Evolutionary conservation across 345 rosid species (phyloP), one percentile per base, ranked within the genome.

Genomic region (Citropsis articulata): DNA sequence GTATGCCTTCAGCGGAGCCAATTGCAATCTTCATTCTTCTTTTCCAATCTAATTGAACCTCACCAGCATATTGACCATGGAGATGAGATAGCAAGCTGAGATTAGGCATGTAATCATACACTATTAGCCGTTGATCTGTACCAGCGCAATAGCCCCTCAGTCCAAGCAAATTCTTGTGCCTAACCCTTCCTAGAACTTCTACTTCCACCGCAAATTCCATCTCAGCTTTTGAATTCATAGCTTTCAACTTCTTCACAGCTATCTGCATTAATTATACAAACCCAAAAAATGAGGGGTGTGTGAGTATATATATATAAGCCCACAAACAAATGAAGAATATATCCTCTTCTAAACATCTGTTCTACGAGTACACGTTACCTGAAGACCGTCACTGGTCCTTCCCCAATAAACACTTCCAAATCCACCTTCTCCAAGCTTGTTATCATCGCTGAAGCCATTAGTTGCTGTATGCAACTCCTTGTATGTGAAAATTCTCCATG

Each of bases 401-500:
- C 95, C 93, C 92, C 91, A 91, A 25, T 86, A 91, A 70, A 91
- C 95, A 82, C 95, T 89, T 60, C 95, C 95, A 67, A 91, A 89
- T 2, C 90, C 88, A 59, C 88, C 90, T 81, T 87, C 87, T 55
- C 90, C 90, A 35, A 87, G 88, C 82, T 82, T 86, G 78, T 89
- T 91, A 33, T 89, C 91, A 14, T 91, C 95, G 36, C 89, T 83
- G 78, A 91, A 91, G n/a, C 93, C 95, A 77, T 86, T 87, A 7
- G 95, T 91, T 9, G 95, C 95, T 42, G 79, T 19, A 21, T 85
- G 85, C 79, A 91, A 81, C 81, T 91, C 93, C 85, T 87, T 89
- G 87, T 88, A 89, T 12, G 91, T 86, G 84, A 91, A 91, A 45
- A 91, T 87, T 83, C 93, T 91, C 93, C 95, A 91, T 65, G 93